Evolutionary conservation across 1,284 basidiomycete genomes (phyloP).

Genomic region (Neolentinus lepideus): DNA sequence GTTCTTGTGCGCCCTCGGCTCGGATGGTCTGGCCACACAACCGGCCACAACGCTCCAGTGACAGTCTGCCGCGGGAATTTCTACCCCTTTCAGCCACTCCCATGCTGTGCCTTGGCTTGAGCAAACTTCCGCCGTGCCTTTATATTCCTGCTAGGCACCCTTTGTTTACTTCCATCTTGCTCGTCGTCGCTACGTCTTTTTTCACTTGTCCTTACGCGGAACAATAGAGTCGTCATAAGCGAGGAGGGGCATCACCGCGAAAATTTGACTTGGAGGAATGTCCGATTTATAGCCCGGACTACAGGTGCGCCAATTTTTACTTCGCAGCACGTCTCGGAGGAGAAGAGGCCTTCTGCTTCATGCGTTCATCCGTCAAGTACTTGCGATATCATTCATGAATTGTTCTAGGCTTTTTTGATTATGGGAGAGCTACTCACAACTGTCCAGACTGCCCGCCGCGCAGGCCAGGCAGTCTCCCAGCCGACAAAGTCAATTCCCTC

Average conservation of each 20-base stretch:
- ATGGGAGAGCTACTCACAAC: constrained; percentile 1
- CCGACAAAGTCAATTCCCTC: constrained; percentile 5
- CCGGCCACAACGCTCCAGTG: no score
- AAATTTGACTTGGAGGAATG: no score
- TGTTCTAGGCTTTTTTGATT: neutral
- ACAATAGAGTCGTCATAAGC: neutral
- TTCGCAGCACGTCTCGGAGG: neutral
- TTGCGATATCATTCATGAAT: neutral
- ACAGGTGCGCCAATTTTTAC: neutral
- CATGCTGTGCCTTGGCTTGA: neutral
- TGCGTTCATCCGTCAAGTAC: neutral
- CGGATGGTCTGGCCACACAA: no score
- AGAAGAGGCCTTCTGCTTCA: neutral
- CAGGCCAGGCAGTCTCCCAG: neutral
- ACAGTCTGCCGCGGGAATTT: neutral
- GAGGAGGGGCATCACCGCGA: neutral
- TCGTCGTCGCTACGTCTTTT: neutral
- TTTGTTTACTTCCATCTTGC: neutral
- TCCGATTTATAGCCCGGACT: no score
- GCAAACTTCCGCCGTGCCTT: neutral
- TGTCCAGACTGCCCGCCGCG: neutral
- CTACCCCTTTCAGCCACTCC: neutral
- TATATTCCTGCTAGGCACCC: neutral
- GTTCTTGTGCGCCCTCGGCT: no score
- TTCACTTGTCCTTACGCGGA: neutral